Evolutionary conservation across 2,329 filamentous ascomycete genomes (phyloP), one percentile per base, ranked within the genome.

Genomic region (Ophiostoma populinum): DNA sequence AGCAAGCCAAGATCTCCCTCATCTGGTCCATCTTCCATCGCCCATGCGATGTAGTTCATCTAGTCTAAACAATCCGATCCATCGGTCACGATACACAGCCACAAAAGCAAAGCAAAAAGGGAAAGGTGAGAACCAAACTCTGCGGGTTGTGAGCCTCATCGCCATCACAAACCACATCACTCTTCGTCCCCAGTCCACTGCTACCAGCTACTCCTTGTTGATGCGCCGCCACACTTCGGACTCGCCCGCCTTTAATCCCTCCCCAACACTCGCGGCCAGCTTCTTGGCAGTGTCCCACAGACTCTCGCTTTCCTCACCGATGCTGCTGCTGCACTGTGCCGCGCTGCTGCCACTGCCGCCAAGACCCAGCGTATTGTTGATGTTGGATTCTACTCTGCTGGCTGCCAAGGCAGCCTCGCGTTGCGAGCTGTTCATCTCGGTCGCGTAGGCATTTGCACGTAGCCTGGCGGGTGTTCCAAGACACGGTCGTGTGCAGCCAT

Each of bases 181-280:
- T 17, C 26, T 15, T 25, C 32, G 13, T n/a, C n/a, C n/a, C n/a
- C n/a, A n/a, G n/a, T n/a, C n/a, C n/a, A n/a, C n/a, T n/a, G n/a
- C n/a, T n/a, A n/a, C n/a, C n/a, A n/a, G n/a, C 47, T 58, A 65
- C 32, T 65, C 57, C 53, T 69, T 71, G 53, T 70, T 75, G 48
- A 75, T 69, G 47, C 61, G 64, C 52, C 63, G 65, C 71, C 71
- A 76, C 17, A 76, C 62, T 51, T 74, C 68, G 34, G 55, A 57
- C 55, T 76, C 71, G 11, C 67, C 69, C 11, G 62, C 65, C 7
- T 62, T 65, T 19, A 76, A 51, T 48, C 62, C 68, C 41, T 64
- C 63, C 34, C 70, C 70, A 6, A 70, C 70, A 22, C 60, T 61
- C 40, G 60, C 55, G 30, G 65, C 67, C 58, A 66, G 63, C 50